A percentile compares a stretch with the other conserved stretches of the same genome.
phyloP scores from a whole-genome alignment of 139 green algal genomes.

The Trebouxia sp. region DNA sequence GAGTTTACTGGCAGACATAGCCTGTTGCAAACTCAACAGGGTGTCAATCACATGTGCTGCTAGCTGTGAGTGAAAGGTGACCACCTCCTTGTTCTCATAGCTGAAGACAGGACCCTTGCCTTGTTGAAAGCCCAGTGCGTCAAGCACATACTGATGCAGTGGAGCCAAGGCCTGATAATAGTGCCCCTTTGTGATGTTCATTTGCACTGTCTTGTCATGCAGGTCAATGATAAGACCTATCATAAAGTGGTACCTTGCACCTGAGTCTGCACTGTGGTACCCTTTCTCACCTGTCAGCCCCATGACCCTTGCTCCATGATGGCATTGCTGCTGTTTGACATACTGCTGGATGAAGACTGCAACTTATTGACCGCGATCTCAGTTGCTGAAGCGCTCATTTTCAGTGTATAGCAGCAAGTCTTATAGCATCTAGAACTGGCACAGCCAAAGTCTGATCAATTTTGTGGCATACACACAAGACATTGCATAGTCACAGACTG shows the following conservation, averaged over 20 bases:
- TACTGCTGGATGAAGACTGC: slow-evolving; percentile 22
- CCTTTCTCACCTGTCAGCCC: slow-evolving; percentile 10
- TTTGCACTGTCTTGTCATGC: slow-evolving; percentile 16
- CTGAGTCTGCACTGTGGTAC: not conserved
- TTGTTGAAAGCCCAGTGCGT: slow-evolving; percentile 5
- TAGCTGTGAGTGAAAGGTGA: slow-evolving; percentile 9
- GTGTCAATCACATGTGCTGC: slow-evolving; percentile 21
- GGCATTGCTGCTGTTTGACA: slow-evolving; percentile 8
- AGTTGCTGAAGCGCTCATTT: slow-evolving; percentile 12
- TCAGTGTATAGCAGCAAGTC: slow-evolving; percentile 7
- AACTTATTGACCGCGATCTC: not conserved
- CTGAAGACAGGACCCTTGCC: slow-evolving; percentile 20
- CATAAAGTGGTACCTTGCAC: slow-evolving; percentile 8
- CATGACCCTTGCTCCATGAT: slow-evolving; percentile 16
- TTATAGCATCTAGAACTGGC: slow-evolving; percentile 5
- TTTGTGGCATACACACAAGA: not conserved
- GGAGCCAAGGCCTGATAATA: slow-evolving; percentile 4
- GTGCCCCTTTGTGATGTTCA: slow-evolving; percentile 7
- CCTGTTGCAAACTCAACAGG: not conserved
- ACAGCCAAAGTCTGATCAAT: not conserved
- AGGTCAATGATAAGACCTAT: not conserved
- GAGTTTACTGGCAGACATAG: not conserved
- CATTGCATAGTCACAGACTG: slow-evolving; percentile 1
- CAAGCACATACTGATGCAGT: slow-evolving; percentile 7
- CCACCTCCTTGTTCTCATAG: slow-evolving; percentile 5